Evolutionary conservation across 177 flowering plant species (phyloP), one percentile per base, ranked within the genome.

Genomic region (Vitis hybrid): DNA sequence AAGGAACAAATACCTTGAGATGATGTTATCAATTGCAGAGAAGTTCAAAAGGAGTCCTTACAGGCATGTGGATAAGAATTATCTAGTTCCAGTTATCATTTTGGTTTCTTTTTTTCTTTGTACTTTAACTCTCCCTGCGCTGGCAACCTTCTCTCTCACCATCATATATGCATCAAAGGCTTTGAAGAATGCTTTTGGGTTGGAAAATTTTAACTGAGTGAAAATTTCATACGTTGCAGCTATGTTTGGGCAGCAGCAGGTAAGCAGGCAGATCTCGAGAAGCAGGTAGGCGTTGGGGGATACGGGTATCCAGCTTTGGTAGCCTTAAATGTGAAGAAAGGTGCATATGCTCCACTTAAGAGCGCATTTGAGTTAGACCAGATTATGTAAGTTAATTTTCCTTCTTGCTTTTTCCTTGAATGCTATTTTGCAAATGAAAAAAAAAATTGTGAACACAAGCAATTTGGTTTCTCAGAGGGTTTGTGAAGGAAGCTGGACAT

Each of bases 241-340:
- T 95, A 72, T 78, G 91, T 90, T 50, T 95, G 99, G 99, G 84
- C 88, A 41, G 94, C 96, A 60, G 93, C 99, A 2, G 97, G 98
- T 63, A 93, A 90, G 84, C 99, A 93, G 79, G 84, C 87, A 41
- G 94, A 90, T 81, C 94, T 95, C 41, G 98, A 95, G 85, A 86
- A 81, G 77, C 87, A 76, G 66, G 91, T 95, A 12, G 96, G 98
- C 67, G 99, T 95, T 65, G 99, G 99, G 61, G 99, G 99, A 12
- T 93, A 95, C 63, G 98, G 98, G 0, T 95, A 91, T 79, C 99
- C 98, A 13, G 98, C 99, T 65, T 65, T 93, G 84, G 96, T 95
- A 11, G 99, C 98, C 27, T 76, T 93, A 66, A 93, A 93, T 69
- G 73, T 83, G 71, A 95, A 93, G 88, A 95, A 93, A 84, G 86